These are phyloP conservation scores for Syzygium aqueum DNA, from an alignment of 345 rosid genomes.

Conservation along the genomic window DNA sequence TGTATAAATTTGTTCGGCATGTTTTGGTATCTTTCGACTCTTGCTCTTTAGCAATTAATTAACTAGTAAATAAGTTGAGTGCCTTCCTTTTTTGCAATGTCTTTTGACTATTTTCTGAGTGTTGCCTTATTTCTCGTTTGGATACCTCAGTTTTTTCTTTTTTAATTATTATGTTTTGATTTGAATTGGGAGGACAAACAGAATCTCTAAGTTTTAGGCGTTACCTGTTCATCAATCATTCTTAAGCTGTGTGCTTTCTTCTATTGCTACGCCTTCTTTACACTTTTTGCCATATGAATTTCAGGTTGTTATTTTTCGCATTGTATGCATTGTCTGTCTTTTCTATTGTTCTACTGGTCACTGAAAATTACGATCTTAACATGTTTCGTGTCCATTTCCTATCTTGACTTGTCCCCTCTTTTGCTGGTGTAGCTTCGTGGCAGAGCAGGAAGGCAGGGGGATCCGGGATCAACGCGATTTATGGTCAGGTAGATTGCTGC, in stretches of 20 bases:
- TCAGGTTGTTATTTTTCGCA: background rate
- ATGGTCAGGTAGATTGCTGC: constrained; percentile 68
- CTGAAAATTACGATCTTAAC: background rate
- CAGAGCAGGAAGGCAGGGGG: constrained; percentile 98
- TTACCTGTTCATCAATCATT: background rate
- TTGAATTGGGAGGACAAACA: background rate
- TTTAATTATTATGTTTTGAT: background rate
- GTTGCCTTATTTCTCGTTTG: background rate
- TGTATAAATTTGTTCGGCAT: background rate
- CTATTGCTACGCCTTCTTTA: background rate
- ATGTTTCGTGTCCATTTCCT: background rate
- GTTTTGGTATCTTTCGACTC: background rate
- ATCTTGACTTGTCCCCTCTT: background rate
- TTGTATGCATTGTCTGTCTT: background rate
- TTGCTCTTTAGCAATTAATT: background rate
- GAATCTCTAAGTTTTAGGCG: background rate
- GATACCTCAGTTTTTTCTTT: background rate
- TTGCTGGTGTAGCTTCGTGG: constrained; percentile 67
- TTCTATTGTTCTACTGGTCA: background rate
- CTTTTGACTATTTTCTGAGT: background rate
- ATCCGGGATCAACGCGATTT: constrained; percentile 94
- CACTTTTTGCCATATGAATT: background rate
- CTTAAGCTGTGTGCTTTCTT: background rate
- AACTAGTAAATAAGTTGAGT: background rate
- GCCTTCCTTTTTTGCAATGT: background rate